Conservation (phyloP, 2,329 filamentous ascomycete species). For the Penicillium sp. region DNA sequence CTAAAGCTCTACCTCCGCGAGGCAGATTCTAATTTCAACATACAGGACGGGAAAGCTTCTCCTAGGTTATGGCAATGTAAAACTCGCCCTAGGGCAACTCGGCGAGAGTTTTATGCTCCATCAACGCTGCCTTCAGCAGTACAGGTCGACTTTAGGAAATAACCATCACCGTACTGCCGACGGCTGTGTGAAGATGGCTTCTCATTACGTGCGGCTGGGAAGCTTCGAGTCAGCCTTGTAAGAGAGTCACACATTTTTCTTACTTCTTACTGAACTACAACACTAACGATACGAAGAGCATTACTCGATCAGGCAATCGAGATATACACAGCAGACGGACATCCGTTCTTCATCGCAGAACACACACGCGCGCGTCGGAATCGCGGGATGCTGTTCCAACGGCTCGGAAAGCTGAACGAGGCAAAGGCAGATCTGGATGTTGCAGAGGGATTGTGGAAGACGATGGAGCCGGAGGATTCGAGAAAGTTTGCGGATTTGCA, state of each 20-base stretch:
- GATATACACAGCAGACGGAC: background rate
- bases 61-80: background rate
- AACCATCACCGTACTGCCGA: slow-evolving; percentile 1
- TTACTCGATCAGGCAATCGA: slow-evolving; percentile 1
- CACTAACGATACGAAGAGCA: background rate
- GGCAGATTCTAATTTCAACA: background rate
- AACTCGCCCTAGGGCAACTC: background rate
- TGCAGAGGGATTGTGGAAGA: slow-evolving; percentile 1
- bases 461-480: background rate
- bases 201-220: background rate
- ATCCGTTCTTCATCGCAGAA: background rate
- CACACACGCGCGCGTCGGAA: background rate
- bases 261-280: background rate
- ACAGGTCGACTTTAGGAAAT: slow-evolving; percentile 1
- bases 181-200: background rate
- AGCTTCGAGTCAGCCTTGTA: background rate
- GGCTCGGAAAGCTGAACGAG: background rate
- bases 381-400: background rate
- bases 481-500: slow-evolving; percentile 1
- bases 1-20: background rate
- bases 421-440: slow-evolving; percentile 1
- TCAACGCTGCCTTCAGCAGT: slow-evolving; percentile 3
- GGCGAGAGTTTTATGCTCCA: slow-evolving; percentile 1
- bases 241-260: background rate
- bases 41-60: slow-evolving; percentile 8